Evolutionary conservation across 495 filamentous ascomycete genomes (phyloP), one percentile per base, ranked within the genome.

Genomic region (Paragyromitra xinjiangensis): DNA sequence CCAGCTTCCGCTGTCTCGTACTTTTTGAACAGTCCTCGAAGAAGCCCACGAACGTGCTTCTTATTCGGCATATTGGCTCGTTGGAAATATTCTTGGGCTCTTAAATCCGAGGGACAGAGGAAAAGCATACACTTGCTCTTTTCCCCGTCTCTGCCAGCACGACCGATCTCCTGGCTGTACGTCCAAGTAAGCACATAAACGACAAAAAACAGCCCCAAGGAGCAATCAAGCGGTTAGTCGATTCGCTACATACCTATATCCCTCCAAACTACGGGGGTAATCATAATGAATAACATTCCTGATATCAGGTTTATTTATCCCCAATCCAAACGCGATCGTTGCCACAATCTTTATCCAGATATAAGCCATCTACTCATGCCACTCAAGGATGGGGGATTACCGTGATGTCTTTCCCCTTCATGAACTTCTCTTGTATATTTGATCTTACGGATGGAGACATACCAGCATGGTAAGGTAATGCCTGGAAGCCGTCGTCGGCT

Each of bases 301-400:
- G 50, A 90, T 89, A 65, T 88, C 80, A 0, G 87, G 50, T 75
- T 90, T 90, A 73, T 89, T 87, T 44, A 89, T 88, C 0, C 88
- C 88, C 86, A 89, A 88, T 14, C 88, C 88, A 51, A 90, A 89
- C 9, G 88, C 88, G 69, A 89, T 89, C 0, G 88, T 90, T 6
- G 87, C 88, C 9, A 88, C 87, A 19, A 89, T 86, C 73, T 75
- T 72, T 75, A 4, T 12, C 2, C n/a, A 39, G 44, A 26, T 26
- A 50, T 71, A n/a, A 71, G 68, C 8, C 7, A 59, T 24, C 12
- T n/a, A 9, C 24, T 39, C n/a, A 26, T 8, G 9, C n/a, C n/a
- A 24, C 12, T 40, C 24, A 24, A 44, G 39, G 14, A 53, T 56
- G 6, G 29, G 29, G 7, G 19, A 69, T 64, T 76, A 84, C 83